phyloP scores from a whole-genome alignment of 108 stramenopile genomes.

The Skeletonema tropicum region DNA sequence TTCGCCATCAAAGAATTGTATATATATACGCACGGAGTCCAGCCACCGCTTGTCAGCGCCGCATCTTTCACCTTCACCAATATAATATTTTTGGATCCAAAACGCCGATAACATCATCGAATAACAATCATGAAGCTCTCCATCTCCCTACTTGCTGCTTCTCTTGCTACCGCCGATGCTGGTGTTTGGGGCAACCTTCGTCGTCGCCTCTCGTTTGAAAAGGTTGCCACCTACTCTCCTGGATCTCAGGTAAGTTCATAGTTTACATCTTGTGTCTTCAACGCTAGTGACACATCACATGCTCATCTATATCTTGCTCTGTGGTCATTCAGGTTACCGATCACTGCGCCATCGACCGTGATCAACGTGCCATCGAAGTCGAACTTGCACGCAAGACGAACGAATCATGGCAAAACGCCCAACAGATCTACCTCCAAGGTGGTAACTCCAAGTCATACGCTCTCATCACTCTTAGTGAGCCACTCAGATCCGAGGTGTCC shows the following conservation, averaged over 20 bases:
- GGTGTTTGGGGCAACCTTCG: conserved; percentile 23
- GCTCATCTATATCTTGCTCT: neutral
- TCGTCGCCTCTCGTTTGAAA: conserved; percentile 39
- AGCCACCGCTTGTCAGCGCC: no score
- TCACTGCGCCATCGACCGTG: conserved; percentile 73
- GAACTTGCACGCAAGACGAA: conserved; percentile 32
- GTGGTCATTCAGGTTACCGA: conserved; percentile 23
- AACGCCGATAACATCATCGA: neutral
- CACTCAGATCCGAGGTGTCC: conserved; percentile 32
- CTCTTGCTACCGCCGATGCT: conserved; percentile 2
- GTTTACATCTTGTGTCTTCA: conserved; percentile 1
- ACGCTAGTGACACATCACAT: neutral
- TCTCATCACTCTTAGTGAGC: conserved; percentile 41
- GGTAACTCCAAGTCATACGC: conserved; percentile 74
- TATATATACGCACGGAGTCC: no score
- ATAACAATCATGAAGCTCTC: conserved; percentile 7
- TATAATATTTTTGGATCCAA: neutral
- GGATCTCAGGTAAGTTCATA: conserved; percentile 62
- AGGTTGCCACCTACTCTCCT: conserved; percentile 71
- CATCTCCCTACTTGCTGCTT: conserved; percentile 5
- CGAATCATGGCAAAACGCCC: conserved; percentile 48
- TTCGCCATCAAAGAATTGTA: neutral
- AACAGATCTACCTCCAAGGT: conserved; percentile 63
- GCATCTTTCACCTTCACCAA: no score
- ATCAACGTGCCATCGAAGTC: conserved; percentile 68